Evolutionary conservation across 1,284 basidiomycete species (phyloP).

Genomic region (Cystobasidium slooffiae): DNA sequence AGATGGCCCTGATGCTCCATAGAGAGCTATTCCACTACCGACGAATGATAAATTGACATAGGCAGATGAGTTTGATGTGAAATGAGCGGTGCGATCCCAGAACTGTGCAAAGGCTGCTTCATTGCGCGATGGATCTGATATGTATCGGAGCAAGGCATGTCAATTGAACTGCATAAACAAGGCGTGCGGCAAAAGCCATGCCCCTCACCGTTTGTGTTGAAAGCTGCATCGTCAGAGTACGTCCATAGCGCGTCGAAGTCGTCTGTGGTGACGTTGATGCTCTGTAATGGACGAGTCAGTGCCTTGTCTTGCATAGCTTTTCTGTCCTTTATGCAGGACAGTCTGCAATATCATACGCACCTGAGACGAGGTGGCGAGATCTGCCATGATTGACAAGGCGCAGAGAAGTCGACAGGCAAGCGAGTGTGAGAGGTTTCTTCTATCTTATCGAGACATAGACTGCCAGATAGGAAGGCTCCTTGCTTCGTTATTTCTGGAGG

Average conservation of each 20-base stretch:
- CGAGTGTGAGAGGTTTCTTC: not conserved
- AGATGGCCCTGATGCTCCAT: slow-evolving; percentile 53
- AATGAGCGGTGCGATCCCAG: slow-evolving; percentile 55
- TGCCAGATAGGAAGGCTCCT: too few species aligned
- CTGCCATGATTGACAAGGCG: slow-evolving; percentile 1
- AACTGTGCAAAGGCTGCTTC: not conserved
- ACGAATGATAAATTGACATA: slow-evolving; percentile 55
- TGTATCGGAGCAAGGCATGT: not conserved
- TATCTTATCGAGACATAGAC: not conserved
- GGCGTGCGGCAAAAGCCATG: slow-evolving; percentile 56
- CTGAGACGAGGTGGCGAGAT: slow-evolving; percentile 9
- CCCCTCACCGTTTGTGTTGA: slow-evolving; percentile 52
- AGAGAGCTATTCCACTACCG: slow-evolving; percentile 53
- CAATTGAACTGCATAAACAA: slow-evolving; percentile 53
- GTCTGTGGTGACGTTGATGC: slow-evolving; percentile 56
- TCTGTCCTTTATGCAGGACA: not conserved
- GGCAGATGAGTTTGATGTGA: slow-evolving; percentile 52
- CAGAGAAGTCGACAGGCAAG: not conserved
- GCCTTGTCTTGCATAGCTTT: too few species aligned
- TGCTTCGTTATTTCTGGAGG: too few species aligned
- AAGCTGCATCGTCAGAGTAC: slow-evolving; percentile 39
- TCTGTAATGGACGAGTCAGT: not conserved
- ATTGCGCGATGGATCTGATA: slow-evolving; percentile 25
- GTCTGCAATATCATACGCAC: not conserved
- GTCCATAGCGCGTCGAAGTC: slow-evolving; percentile 58